Conservation (phyloP, 1,284 basidiomycete genomes). For the Trichosporon inkin region DNA sequence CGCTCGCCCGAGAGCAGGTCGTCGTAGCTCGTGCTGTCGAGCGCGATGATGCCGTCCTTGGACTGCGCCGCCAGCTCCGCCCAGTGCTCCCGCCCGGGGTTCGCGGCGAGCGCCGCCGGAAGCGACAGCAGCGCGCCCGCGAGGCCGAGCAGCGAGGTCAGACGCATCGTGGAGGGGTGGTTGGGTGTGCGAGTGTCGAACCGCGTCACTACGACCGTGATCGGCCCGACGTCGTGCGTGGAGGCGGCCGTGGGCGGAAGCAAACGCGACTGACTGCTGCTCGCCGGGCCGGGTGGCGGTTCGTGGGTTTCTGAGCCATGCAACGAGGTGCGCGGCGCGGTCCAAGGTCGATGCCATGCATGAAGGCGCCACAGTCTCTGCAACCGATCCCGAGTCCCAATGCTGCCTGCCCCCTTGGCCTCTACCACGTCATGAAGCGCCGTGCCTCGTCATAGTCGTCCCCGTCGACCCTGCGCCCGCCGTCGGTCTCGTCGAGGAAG, state of each 20-base stretch:
- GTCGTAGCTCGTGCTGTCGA: constrained; percentile 70
- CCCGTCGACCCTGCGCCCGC: neutral
- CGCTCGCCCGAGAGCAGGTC: constrained; percentile 62
- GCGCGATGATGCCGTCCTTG: constrained; percentile 71
- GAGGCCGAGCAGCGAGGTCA: constrained; percentile 22
- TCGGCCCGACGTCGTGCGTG: neutral
- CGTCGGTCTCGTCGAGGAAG: constrained; percentile 13
- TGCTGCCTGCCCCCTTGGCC: too few species aligned
- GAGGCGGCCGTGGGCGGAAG: neutral
- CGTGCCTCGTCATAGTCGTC: neutral
- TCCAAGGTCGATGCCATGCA: too few species aligned
- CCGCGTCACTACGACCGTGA: neutral
- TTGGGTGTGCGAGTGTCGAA: neutral
- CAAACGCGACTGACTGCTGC: too few species aligned
- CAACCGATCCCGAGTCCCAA: too few species aligned
- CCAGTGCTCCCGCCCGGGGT: constrained; percentile 32
- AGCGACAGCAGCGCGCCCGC: constrained; percentile 17
- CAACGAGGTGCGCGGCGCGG: too few species aligned
- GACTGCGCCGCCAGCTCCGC: constrained; percentile 59
- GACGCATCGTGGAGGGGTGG: constrained; percentile 23
- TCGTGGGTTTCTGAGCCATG: too few species aligned
- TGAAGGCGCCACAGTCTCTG: too few species aligned
- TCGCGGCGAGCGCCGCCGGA: constrained; percentile 26
- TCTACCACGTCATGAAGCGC: too few species aligned
- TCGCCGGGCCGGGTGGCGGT: too few species aligned